Base-by-base conservation (phyloP, 352 stramenopile genomes). In the Globisporangium carolinianum region DNA sequence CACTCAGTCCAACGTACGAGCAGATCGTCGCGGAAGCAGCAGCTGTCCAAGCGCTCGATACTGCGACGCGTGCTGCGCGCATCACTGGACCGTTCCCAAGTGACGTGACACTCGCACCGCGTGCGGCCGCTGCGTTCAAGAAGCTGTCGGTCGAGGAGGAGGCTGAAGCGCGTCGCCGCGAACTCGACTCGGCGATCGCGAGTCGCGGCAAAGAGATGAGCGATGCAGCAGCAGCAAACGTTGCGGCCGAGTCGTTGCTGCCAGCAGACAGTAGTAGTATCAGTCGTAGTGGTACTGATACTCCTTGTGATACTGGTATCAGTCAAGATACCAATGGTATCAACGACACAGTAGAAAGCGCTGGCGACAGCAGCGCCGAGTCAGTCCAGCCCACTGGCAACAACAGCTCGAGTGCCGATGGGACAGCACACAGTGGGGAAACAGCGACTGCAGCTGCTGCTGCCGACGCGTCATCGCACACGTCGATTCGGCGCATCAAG, bases 131-230 rank as follows among this genome's bases (percentile, higher is more conserved):
- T 0, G 60, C 75, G 37, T 89, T 89, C 66, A 90, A 90, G 49
- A 92, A 92, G 49, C 62, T 92, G 18, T 92, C 82, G n/a, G 79
- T 86, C 0, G 79, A 92, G 37, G 82, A 92, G 65, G 82, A 92
- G 56, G 77, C 78, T 0, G 57, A 85, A 49, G 82, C 76, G n/a
- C 55, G 82, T 14, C 75, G 74, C 35, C 18, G 53, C 9, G 82
- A 92, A 56, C 68, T 92, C 14, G 80, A 77, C 42, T 65, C 61
- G 24, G 82, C 82, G 24, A 90, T 92, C 17, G 82, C 82, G 0
- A 71, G 79, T 42, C 73, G 82, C 1, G 69, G 70, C 46, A 84
- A 73, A 47, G 79, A 79, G 39, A 79, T 87, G 6, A 66, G 47
- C 10, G 62, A 68, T 5, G 50, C 47, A 3, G 24, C 24, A 32